Conservation (phyloP, 2,329 filamentous ascomycete species). For the Aspergillus phoenicis region DNA sequence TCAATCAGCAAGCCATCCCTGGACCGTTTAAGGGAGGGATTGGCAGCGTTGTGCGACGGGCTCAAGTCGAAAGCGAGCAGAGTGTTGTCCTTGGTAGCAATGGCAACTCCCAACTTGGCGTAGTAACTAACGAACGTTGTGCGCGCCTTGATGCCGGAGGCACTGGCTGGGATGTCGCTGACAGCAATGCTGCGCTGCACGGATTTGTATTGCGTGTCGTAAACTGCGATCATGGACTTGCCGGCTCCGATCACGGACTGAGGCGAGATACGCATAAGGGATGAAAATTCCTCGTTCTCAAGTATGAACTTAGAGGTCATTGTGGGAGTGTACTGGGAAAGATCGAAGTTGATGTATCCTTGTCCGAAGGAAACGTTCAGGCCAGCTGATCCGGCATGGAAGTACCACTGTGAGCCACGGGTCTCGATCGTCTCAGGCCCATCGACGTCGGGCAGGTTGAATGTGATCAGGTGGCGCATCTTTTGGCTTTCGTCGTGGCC, state of each 20-base stretch:
- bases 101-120: conserved; percentile 45
- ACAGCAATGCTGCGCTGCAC: conserved; percentile 46
- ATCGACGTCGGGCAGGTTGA: conserved; percentile 37
- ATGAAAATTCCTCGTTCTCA: conserved; percentile 41
- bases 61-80: conserved; percentile 50
- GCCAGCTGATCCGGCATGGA: conserved; percentile 43
- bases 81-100: conserved; percentile 45
- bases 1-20: conserved; percentile 46
- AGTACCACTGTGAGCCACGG: conserved; percentile 39
- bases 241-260: conserved; percentile 46
- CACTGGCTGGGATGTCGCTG: conserved; percentile 31
- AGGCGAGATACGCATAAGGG: conserved; percentile 47
- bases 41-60: conserved; percentile 31
- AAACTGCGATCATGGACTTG: conserved; percentile 46
- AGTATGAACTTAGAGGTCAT: conserved; percentile 44
- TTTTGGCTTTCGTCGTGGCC: conserved; percentile 35
- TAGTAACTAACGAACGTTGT: conserved; percentile 48
- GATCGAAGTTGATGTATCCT: conserved; percentile 46
- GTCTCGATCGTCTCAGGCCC: conserved; percentile 30
- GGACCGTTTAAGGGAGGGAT: conserved; percentile 40
- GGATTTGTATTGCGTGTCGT: conserved; percentile 52
- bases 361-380: conserved; percentile 43
- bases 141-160: conserved; percentile 26
- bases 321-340: conserved; percentile 46
- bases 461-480: conserved; percentile 41